Evolutionary conservation across 306 rosid genomes (phyloP).

Genomic region (Castanea crenata): DNA sequence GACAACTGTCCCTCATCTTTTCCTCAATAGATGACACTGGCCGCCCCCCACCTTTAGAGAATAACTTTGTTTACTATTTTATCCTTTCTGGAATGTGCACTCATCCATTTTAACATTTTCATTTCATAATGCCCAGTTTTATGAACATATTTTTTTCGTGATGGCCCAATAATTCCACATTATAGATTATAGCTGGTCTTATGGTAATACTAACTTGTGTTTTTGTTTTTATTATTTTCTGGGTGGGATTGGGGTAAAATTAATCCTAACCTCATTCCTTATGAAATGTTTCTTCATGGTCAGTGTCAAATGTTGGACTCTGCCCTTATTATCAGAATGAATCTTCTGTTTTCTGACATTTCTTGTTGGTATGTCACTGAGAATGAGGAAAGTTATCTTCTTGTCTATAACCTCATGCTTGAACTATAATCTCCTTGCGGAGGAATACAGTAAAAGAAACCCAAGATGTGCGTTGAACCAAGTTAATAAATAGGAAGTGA

Average conservation of each 20-base stretch:
- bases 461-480: not conserved
- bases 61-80: not conserved
- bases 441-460: not conserved
- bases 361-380: not conserved
- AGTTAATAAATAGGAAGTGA: not conserved
- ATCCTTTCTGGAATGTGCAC: not conserved
- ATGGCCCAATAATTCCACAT: not conserved
- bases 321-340: not conserved
- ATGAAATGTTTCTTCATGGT: not conserved
- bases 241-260: too few species aligned
- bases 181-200: not conserved
- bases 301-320: not conserved
- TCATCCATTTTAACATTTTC: not conserved
- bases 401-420: not conserved
- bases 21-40: not conserved
- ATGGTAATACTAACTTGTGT: not conserved
- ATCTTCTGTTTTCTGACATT: not conserved
- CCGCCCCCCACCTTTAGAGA: not conserved
- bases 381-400: constrained; percentile 2
- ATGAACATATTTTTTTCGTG: not conserved
- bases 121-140: not conserved
- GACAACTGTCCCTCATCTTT: not conserved
- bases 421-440: not conserved
- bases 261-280: not conserved
- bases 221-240: too few species aligned